Evolutionary conservation across 2,329 filamentous ascomycete species (phyloP), one percentile per base, ranked within the genome.

Genomic region (Hypomyces rosellus): DNA sequence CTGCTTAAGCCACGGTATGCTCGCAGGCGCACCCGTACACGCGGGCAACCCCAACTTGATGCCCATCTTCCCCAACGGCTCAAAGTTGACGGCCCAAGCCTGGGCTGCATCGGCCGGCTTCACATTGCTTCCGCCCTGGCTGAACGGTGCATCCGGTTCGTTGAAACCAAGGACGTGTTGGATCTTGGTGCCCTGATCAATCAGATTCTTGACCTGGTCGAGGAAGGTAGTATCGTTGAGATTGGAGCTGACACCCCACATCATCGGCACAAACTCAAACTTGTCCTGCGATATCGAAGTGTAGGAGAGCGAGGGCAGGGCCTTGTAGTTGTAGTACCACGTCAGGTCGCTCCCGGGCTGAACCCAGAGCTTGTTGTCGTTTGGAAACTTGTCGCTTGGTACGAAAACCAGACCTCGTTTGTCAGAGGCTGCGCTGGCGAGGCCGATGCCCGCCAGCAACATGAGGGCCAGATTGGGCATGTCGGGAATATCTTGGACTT

Each of bases 311-410:
- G 82, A 80, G 2, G 87, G 86, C 3, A 66, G 62, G 18, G 73
- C 61, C 22, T 69, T 67, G 67, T 91, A 93, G 72, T 91, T 92
- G 76, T 92, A 92, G 74, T 93, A 93, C 88, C 88, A 93, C 2
- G 81, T 85, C 49, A 92, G 68, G 40, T 82, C 78, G 12, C 77
- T 80, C 37, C 72, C 74, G 5, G 70, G 46, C 41, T 72, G 64
- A 12, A 74, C 69, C 85, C 86, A 91, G 60, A 86, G 74, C 43
- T 74, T 64, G 68, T 89, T 81, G 68, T 92, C 88, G 13, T 72
- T 54, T 1, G 80, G 74, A 50, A 75, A 69, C 1, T 77, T 63
- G 5, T 68, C 56, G 53, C 81, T 78, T 6, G 80, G 75, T n/a
- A 88, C 78, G 66, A 84, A 87, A 62, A 82, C 77, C 47, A 93